Conservation (phyloP, 306 rosid genomes). For the Ammopiptanthus mongolicus region DNA sequence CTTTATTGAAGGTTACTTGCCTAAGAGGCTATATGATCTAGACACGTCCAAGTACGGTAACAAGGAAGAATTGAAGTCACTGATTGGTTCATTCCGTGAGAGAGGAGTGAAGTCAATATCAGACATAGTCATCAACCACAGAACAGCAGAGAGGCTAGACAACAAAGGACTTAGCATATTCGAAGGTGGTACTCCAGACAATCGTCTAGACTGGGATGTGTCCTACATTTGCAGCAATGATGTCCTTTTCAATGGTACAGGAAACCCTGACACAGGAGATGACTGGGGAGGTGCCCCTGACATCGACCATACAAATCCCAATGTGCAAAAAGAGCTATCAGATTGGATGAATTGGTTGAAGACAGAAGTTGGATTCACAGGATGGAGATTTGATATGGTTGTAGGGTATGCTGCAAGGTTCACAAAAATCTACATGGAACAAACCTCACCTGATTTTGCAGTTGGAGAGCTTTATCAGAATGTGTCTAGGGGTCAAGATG, state of each 20-base stretch:
- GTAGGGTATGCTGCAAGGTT: slow-evolving; percentile 49
- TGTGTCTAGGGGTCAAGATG: slow-evolving; percentile 19
- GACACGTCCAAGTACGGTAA: slow-evolving; percentile 59
- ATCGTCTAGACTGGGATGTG: slow-evolving; percentile 57
- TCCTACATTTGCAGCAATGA: slow-evolving; percentile 55
- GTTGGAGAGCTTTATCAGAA: slow-evolving; percentile 58
- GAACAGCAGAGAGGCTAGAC: slow-evolving; percentile 59
- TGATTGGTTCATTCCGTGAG: slow-evolving; percentile 35
- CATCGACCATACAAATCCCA: slow-evolving; percentile 58
- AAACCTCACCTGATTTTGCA: slow-evolving; percentile 54
- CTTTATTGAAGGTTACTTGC: slow-evolving; percentile 48
- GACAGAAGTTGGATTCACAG: slow-evolving; percentile 55
- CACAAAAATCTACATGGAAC: slow-evolving; percentile 51
- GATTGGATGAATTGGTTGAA: slow-evolving; percentile 81
- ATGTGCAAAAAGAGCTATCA: slow-evolving; percentile 46
- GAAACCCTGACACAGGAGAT: slow-evolving; percentile 52
- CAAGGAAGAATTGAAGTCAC: slow-evolving; percentile 45
- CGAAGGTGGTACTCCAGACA: slow-evolving; percentile 71
- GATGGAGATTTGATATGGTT: slow-evolving; percentile 70
- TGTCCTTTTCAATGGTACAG: slow-evolving; percentile 40
- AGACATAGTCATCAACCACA: slow-evolving; percentile 74
- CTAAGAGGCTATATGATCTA: slow-evolving; percentile 71
- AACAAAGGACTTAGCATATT: slow-evolving; percentile 53
- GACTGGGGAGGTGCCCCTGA: slow-evolving; percentile 41
- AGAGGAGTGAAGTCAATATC: slow-evolving; percentile 53